These are phyloP conservation scores for Curvularia hawaiiensis DNA, from an alignment of 2,329 filamentous ascomycete species.

Conservation along the genomic window DNA sequence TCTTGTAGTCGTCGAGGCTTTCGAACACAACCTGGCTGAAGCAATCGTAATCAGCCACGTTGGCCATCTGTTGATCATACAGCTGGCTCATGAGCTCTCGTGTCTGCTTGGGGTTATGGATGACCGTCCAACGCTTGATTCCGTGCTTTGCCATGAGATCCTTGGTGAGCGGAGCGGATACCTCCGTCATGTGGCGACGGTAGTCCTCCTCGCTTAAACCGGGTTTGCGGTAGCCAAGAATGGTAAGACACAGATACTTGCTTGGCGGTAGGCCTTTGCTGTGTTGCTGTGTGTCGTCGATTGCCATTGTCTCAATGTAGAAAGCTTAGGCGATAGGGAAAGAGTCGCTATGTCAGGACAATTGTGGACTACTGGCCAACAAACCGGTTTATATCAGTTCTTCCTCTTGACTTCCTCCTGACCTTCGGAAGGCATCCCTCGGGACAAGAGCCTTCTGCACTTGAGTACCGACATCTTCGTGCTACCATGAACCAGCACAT, in stretches of 20 bases:
- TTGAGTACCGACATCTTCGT: neutral
- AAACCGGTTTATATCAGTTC: neutral
- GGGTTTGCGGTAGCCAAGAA: constrained; percentile 54
- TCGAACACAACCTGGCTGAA: constrained; percentile 57
- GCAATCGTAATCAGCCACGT: constrained; percentile 57
- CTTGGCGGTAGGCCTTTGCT: constrained; percentile 3
- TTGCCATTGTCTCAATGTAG: neutral
- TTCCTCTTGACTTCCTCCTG: neutral
- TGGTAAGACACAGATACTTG: constrained; percentile 53
- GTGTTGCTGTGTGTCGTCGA: neutral
- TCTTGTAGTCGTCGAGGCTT: constrained; percentile 53
- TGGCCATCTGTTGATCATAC: constrained; percentile 55
- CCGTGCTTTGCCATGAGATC: constrained; percentile 58
- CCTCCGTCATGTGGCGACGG: constrained; percentile 53
- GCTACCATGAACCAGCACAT: neutral
- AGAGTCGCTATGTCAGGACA: neutral
- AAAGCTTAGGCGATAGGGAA: neutral
- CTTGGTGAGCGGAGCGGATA: constrained; percentile 55
- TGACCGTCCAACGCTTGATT: constrained; percentile 54
- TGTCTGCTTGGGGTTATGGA: constrained; percentile 49
- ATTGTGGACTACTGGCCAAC: neutral
- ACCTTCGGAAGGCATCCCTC: neutral
- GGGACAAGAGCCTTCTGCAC: neutral
- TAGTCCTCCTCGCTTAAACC: constrained; percentile 58
- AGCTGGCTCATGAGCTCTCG: constrained; percentile 47